Evolutionary conservation across 495 filamentous ascomycete genomes (phyloP).

Genomic region (Xanthoparmelia taractica): DNA sequence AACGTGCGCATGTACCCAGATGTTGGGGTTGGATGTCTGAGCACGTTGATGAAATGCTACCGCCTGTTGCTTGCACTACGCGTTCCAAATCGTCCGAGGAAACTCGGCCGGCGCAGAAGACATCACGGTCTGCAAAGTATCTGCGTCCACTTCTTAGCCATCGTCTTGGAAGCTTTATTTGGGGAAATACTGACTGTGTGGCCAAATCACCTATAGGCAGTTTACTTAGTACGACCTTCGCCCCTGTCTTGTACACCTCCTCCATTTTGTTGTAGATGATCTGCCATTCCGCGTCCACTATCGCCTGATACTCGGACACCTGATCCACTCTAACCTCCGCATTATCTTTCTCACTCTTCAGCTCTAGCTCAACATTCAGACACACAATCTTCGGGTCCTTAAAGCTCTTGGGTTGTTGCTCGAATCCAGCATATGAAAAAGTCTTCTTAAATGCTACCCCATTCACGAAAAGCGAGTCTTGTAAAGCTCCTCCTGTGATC

Average conservation of each 20-base stretch:
- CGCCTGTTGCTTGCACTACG: conserved; percentile 89
- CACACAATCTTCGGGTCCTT: conserved; percentile 89
- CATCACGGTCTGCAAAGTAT: conserved; percentile 93
- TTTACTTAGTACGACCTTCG: conserved; percentile 94
- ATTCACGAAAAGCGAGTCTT: conserved; percentile 95
- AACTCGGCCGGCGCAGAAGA: conserved; percentile 97
- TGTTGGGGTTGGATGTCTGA: conserved; percentile 87
- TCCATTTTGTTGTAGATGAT: conserved; percentile 99
- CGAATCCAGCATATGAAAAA: conserved; percentile 97
- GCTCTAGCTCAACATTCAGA: conserved; percentile 92
- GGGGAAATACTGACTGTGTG: conserved; percentile 60
- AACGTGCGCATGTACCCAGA: conserved; percentile 80
- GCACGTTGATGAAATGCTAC: conserved; percentile 88
- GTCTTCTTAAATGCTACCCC: conserved; percentile 99
- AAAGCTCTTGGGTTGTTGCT: conserved; percentile 97
- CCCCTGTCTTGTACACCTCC: conserved; percentile 82
- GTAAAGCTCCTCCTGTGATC: conserved; percentile 90
- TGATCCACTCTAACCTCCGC: conserved; percentile 97
- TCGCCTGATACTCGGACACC: conserved; percentile 97
- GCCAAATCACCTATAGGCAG: conserved; percentile 95
- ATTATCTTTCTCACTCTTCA: conserved; percentile 99
- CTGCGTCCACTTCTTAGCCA: conserved; percentile 30
- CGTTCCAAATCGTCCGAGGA: conserved; percentile 91
- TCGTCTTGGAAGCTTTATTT: background rate
- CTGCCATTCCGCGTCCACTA: conserved; percentile 98